These are phyloP conservation scores for Antitrichia curtipendula DNA, from an alignment of 225 moss, liverwort and hornwort species.

Conservation along the genomic window DNA sequence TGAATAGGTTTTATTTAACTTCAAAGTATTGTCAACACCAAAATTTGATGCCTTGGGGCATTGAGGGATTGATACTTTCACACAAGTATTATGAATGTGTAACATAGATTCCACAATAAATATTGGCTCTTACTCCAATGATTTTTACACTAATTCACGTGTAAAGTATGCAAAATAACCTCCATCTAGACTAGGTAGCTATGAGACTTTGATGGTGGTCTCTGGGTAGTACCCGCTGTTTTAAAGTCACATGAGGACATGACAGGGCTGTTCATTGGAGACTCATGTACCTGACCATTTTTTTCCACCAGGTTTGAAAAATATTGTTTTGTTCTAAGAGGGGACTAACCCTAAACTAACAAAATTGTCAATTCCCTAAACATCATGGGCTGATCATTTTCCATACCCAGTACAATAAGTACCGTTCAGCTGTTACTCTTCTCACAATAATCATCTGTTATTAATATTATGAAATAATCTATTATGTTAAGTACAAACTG, in stretches of 20 bases:
- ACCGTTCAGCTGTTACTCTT: too few relatives aligned
- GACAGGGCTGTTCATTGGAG: not conserved
- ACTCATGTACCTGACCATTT: not conserved
- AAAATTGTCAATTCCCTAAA: not conserved
- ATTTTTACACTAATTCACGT: not conserved
- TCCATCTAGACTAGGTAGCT: not conserved
- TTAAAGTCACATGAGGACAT: not conserved
- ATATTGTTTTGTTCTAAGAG: not conserved
- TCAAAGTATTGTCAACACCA: too few relatives aligned
- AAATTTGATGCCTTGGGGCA: too few relatives aligned
- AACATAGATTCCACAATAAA: not conserved
- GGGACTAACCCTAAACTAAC: not conserved
- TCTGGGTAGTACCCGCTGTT: not conserved
- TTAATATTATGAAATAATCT: too few relatives aligned
- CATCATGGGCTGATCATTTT: not conserved
- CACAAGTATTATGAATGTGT: too few relatives aligned
- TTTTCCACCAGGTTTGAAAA: not conserved
- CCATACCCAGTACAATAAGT: not conserved
- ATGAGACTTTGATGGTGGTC: not conserved
- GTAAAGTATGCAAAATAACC: not conserved
- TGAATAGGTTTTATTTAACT: too few relatives aligned
- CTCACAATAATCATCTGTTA: not conserved
- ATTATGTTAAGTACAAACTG: too few relatives aligned
- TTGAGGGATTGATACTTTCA: too few relatives aligned
- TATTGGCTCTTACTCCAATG: not conserved